These are phyloP conservation scores for Ganoderma sp. DNA, from an alignment of 1,284 basidiomycete genomes.

Conservation along the genomic window DNA sequence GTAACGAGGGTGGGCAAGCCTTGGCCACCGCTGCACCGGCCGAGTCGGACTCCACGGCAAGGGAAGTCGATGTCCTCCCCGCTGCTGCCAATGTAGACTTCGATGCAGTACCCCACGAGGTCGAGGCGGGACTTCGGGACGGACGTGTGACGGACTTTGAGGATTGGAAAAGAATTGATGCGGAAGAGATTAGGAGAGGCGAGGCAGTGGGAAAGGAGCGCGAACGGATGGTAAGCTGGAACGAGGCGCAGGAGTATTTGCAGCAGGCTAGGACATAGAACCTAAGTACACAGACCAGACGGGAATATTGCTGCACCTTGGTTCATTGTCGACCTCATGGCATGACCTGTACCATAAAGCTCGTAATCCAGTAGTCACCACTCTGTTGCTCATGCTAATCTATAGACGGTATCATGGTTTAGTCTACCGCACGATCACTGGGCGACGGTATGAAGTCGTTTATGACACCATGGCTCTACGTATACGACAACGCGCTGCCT, in stretches of 20 bases:
- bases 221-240: constrained; percentile 75
- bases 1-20: neutral
- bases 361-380: neutral
- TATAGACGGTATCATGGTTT: neutral
- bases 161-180: constrained; percentile 74
- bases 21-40: neutral
- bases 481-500: too few species aligned
- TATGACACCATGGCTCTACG: too few species aligned
- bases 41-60: constrained; percentile 26
- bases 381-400: neutral
- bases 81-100: constrained; percentile 54
- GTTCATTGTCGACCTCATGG: neutral
- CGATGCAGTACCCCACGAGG: constrained; percentile 53
- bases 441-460: neutral
- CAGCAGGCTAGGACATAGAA: constrained; percentile 6
- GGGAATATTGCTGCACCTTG: neutral
- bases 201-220: constrained; percentile 69
- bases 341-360: neutral
- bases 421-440: neutral
- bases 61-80: constrained; percentile 44
- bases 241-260: constrained; percentile 54
- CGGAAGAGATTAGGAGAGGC: constrained; percentile 69
- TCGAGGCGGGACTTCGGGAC: constrained; percentile 58
- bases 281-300: neutral
- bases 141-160: constrained; percentile 61